phyloP scores from a whole-genome alignment of 192 early-diverging fungal genomes.

The Coemansia sp. region DNA sequence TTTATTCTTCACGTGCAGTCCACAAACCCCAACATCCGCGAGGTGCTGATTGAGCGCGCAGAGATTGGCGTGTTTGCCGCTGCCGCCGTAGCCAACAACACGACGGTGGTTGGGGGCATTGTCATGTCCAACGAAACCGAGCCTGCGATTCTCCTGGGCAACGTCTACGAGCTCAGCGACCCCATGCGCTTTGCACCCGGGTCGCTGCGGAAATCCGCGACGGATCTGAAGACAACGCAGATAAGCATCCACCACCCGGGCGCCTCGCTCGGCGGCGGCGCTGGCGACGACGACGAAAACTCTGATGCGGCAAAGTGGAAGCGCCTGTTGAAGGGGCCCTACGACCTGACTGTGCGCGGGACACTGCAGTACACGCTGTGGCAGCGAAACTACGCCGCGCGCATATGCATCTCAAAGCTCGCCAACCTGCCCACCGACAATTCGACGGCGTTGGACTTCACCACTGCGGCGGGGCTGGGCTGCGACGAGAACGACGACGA shows the following conservation, averaged over 20 bases:
- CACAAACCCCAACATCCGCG: slow-evolving; percentile 62
- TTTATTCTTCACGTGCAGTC: slow-evolving; percentile 66
- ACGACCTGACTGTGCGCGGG: slow-evolving; percentile 58
- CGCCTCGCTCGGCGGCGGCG: slow-evolving; percentile 29
- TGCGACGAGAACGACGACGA: slow-evolving; percentile 53
- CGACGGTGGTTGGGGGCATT: neutral
- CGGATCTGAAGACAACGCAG: slow-evolving; percentile 44
- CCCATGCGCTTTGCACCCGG: slow-evolving; percentile 52
- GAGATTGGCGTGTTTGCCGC: slow-evolving; percentile 71
- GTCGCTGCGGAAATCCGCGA: slow-evolving; percentile 30
- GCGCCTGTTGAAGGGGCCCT: slow-evolving; percentile 46
- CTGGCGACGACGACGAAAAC: slow-evolving; percentile 24
- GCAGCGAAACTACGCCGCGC: slow-evolving; percentile 55
- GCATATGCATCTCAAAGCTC: slow-evolving; percentile 57
- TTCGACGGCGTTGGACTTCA: slow-evolving; percentile 6
- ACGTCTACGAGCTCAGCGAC: slow-evolving; percentile 50
- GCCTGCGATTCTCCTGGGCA: slow-evolving; percentile 52
- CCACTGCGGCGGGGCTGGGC: slow-evolving; percentile 37
- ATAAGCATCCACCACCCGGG: slow-evolving; percentile 55
- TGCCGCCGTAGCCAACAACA: slow-evolving; percentile 36
- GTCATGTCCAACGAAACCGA: slow-evolving; percentile 36
- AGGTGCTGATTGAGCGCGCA: slow-evolving; percentile 58
- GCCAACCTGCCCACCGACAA: slow-evolving; percentile 46
- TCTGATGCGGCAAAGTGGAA: slow-evolving; percentile 49
- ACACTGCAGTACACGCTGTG: slow-evolving; percentile 58